Conservation (phyloP, 495 filamentous ascomycete genomes). For the Aspergillus ellipticus region DNA sequence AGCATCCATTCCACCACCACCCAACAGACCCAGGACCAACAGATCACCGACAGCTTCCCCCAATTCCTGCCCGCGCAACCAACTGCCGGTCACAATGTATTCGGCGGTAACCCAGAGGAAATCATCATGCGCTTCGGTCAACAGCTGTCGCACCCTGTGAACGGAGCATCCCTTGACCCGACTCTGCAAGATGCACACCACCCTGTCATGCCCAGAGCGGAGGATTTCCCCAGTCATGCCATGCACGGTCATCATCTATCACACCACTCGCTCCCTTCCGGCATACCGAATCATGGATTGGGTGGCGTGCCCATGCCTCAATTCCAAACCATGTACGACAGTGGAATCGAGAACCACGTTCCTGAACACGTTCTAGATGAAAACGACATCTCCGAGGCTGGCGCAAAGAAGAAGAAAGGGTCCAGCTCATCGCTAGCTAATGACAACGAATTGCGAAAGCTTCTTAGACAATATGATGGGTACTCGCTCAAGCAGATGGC, state of each 20-base stretch:
- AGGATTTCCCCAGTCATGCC: constrained; percentile 46
- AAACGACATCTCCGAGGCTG: constrained; percentile 60
- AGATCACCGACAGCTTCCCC: constrained; percentile 45
- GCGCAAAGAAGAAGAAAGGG: constrained; percentile 59
- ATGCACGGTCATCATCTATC: constrained; percentile 45
- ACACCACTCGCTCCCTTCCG: constrained; percentile 37
- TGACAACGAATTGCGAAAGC: constrained; percentile 84
- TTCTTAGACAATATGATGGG: constrained; percentile 71
- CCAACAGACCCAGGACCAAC: constrained; percentile 63
- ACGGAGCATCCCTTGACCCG: constrained; percentile 48
- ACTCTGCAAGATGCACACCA: constrained; percentile 49
- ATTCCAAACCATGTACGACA: constrained; percentile 57
- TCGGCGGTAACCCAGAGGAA: constrained; percentile 56
- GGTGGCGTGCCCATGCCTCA: constrained; percentile 44
- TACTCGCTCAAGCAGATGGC: constrained; percentile 80
- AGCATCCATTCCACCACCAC: constrained; percentile 69
- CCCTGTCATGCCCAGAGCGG: constrained; percentile 39
- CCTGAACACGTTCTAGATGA: constrained; percentile 60
- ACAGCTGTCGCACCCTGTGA: constrained; percentile 52
- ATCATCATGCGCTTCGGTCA: constrained; percentile 58
- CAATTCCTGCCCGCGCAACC: constrained; percentile 54
- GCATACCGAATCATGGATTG: constrained; percentile 27
- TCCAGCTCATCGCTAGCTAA: constrained; percentile 76
- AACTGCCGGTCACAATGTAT: constrained; percentile 45
- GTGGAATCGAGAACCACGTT: constrained; percentile 64